Evolutionary conservation across 2,329 filamentous ascomycete species (phyloP).

Genomic region (Clarireedia sp.): DNA sequence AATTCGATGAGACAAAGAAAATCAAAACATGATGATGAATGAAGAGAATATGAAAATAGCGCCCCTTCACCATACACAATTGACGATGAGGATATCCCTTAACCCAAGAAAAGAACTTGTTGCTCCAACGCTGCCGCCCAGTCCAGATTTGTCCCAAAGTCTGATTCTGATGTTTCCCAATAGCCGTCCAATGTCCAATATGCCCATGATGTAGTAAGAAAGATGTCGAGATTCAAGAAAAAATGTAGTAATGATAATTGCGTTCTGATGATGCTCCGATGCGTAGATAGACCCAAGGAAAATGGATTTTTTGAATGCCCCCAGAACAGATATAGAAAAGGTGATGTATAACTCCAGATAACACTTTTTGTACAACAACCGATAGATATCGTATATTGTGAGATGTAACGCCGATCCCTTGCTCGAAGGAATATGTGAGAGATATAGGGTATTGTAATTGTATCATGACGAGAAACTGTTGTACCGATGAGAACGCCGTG

Average conservation of each 20-base stretch:
- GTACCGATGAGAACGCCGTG: conserved; percentile 17
- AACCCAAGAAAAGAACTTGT: conserved; percentile 6
- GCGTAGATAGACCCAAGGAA: conserved; percentile 4
- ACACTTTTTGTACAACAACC: conserved; percentile 28
- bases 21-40: conserved; percentile 1
- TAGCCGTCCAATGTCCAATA: conserved; percentile 5
- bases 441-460: conserved; percentile 20
- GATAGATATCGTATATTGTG: conserved; percentile 16
- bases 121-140: conserved; percentile 6
- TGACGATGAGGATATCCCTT: not conserved
- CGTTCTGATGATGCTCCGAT: conserved; percentile 10
- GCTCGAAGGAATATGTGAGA: conserved; percentile 19
- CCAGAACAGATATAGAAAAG: not conserved
- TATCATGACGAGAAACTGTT: conserved; percentile 20
- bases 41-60: conserved; percentile 2
- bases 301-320: conserved; percentile 3
- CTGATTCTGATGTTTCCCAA: not conserved
- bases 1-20: not conserved
- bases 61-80: conserved; percentile 8
- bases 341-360: conserved; percentile 10
- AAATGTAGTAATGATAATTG: not conserved
- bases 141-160: not conserved
- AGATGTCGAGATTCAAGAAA: conserved; percentile 14
- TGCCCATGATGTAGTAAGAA: conserved; percentile 16
- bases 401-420: conserved; percentile 23